Evolutionary conservation across 495 filamentous ascomycete genomes (phyloP).

Genomic region (Immersiella caudata): DNA sequence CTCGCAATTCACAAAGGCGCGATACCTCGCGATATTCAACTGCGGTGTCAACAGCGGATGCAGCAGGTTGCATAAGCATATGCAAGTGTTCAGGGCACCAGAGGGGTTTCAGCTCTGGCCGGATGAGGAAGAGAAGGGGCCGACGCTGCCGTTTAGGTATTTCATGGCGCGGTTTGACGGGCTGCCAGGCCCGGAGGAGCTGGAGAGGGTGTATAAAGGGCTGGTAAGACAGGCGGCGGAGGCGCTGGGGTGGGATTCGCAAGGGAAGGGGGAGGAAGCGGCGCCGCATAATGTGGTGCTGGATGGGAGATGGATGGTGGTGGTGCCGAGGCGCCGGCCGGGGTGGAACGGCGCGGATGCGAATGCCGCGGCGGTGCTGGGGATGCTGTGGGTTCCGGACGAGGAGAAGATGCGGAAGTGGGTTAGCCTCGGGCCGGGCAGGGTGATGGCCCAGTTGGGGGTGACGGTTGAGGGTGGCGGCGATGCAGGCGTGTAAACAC

Average conservation of each 20-base stretch:
- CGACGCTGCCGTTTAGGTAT: conserved; percentile 23
- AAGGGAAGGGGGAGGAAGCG: conserved; percentile 17
- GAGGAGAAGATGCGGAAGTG: conserved; percentile 39
- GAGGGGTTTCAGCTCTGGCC: conserved; percentile 23
- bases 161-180: conserved; percentile 23
- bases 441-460: conserved; percentile 22
- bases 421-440: conserved; percentile 23
- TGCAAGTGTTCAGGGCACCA: conserved; percentile 43
- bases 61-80: conserved; percentile 50
- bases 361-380: conserved; percentile 37
- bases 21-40: conserved; percentile 42
- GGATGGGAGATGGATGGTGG: conserved; percentile 43
- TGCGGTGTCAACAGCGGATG: conserved; percentile 42
- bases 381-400: conserved; percentile 40
- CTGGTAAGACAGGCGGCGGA: conserved; percentile 34
- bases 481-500: neutral
- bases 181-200: conserved; percentile 8
- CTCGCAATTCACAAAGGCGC: neutral
- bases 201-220: conserved; percentile 30
- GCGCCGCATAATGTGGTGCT: conserved; percentile 49
- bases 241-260: conserved; percentile 11
- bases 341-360: conserved; percentile 16
- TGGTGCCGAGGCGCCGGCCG: conserved; percentile 38
- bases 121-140: neutral
- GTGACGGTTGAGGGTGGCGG: conserved; percentile 4